Evolutionary conservation across 176 grass and related monocot genomes (phyloP), one percentile per base, ranked within the genome.

Genomic region (Eleusine coracana): DNA sequence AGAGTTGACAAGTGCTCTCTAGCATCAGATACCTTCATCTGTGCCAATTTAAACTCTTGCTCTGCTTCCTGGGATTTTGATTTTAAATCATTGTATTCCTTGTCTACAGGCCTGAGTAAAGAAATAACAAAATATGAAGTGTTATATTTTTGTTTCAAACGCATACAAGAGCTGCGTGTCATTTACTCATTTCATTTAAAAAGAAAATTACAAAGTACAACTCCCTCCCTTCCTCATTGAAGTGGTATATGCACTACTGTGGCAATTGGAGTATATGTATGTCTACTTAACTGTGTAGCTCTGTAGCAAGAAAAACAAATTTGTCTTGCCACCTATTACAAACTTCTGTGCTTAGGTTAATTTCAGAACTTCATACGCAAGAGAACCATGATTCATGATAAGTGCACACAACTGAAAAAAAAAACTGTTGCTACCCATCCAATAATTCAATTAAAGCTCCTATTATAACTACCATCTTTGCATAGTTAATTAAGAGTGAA

Each of bases 1-100:
- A 95, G 87, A 85, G 92, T 98, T 72, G 81, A 84, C 41, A 93
- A 72, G 83, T 89, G 84, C 66, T 72, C 80, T 86, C 81, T 93
- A 59, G 88, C 82, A 91, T 88, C 90, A 66, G 80, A 77, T 77
- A 91, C 85, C 89, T 98, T 98, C 86, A 91, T 95, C 40, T 90
- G 84, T 10, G 71, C 84, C 63, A 98, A 82, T 93, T 95, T 98
- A 74, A 91, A 63, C 58, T 91, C 88, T 61, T 98, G 91, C 71
- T 93, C 95, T 42, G 92, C 90, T 88, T 98, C 90, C 55, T 81
- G 79, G 44, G 86, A 91, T 90, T 98, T 98, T 73, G 86, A 91
- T 87, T 89, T 95, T 83, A 93, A 82, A 67, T 88, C 95, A 82
- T 91, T 85, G 84, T 88, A 93, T 54, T 98, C 95, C 36, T 84